Conservation (phyloP, 768 basidiomycete species). For the Hirschioporus abietinus region DNA sequence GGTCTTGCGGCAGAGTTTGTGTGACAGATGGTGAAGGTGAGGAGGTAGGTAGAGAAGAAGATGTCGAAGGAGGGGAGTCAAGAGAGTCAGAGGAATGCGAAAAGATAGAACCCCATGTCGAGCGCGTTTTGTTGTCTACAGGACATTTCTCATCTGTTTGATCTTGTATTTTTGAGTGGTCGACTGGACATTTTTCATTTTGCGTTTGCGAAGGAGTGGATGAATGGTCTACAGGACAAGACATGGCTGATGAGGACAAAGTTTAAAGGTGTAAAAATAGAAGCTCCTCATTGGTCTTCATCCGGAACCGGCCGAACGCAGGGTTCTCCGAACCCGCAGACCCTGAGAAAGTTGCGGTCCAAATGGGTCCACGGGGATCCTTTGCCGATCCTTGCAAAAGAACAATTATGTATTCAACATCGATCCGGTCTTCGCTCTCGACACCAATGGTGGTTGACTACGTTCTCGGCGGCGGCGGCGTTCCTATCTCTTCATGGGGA, state of each 20-base stretch:
- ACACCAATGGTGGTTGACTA: too few relatives aligned
- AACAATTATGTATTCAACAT: background rate
- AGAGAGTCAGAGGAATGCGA: constrained; percentile 6
- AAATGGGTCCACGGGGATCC: background rate
- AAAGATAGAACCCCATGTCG: constrained; percentile 36
- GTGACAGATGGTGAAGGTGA: background rate
- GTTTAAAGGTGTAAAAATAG: background rate
- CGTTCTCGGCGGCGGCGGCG: too few relatives aligned
- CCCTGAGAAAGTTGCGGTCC: background rate
- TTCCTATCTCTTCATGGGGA: too few relatives aligned
- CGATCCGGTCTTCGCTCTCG: background rate
- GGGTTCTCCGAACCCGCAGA: background rate
- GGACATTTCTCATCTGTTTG: constrained; percentile 44
- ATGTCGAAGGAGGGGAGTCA: background rate
- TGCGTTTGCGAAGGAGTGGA: background rate
- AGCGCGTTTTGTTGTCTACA: constrained; percentile 53
- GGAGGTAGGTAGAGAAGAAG: background rate
- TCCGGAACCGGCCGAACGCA: too few relatives aligned
- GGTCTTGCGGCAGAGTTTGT: constrained; percentile 54
- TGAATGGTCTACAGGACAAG: constrained; percentile 30
- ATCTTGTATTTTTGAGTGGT: constrained; percentile 27
- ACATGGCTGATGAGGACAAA: constrained; percentile 1
- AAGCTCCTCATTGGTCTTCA: background rate
- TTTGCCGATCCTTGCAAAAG: background rate
- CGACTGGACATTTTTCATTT: constrained; percentile 43